Evolutionary conservation across 1,284 basidiomycete genomes (phyloP), one percentile per base, ranked within the genome.

Genomic region (Ustilago crameri): DNA sequence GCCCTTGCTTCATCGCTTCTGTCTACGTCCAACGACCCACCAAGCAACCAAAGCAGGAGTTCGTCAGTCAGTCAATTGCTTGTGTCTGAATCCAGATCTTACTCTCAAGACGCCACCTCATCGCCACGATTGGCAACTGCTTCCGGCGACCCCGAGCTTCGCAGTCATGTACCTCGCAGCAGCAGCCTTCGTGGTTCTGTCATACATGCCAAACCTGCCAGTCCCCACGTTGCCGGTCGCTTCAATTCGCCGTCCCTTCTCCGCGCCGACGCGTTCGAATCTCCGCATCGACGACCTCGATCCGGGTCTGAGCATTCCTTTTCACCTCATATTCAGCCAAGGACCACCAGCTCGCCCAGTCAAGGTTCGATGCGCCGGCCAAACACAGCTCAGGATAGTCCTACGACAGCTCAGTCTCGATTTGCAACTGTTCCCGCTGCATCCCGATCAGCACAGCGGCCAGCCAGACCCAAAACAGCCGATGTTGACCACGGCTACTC

Each of bases 281-380:
- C 54, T 5, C 55, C 59, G 44, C 55, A 51, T 22, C 47, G 54
- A 37, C 57, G 67, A 12, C 61, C 61, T 24, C 61, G 52, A 7
- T 64, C 67, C 9, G 53, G 67, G 20, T 64, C 60, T 0, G 53
- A 42, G 5, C 49, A 30, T 17, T 15, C 46, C 3, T 62, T 55
- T 30, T 22, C 62, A 7, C 68, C 68, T 35, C 57, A 66, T 7
- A 72, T 72, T 17, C 69, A 62, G 43, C 69, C 69, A 8, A 42
- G 69, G 12, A 72, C 69, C 14, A 72, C 69, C 12, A 72, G 69
- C 46, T 66, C 63, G 27, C 55, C 63, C 17, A 22, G 27, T 18
- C 51, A 51, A 40, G 35, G 42, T 52, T 47, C 62, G 1, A 8
- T 38, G 9, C 50, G 54, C 14, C 47, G 62, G 5, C 58, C 68